Conservation (phyloP, 768 basidiomycete species). For the Boletus tomentosulus region DNA sequence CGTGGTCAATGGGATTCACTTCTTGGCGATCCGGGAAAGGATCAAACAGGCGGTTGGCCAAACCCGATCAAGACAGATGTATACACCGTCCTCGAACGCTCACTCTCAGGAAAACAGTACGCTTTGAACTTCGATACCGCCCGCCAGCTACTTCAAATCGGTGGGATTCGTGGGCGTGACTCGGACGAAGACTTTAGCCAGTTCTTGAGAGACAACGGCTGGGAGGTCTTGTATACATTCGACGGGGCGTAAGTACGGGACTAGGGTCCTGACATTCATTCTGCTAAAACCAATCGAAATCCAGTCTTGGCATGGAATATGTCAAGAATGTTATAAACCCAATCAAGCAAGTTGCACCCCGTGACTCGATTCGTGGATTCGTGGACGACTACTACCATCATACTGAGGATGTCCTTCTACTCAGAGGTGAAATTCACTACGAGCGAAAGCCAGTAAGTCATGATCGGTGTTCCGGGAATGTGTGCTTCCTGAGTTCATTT, state of each 20-base stretch:
- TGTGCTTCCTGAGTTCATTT: conserved; percentile 4
- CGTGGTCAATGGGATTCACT: conserved; percentile 30
- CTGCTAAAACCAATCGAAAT: conserved; percentile 6
- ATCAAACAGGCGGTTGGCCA: conserved; percentile 22
- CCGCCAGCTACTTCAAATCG: conserved; percentile 14
- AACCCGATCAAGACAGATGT: conserved; percentile 13
- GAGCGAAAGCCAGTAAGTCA: conserved; percentile 37
- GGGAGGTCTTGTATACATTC: conserved; percentile 36
- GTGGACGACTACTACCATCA: conserved; percentile 36
- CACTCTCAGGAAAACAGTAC: conserved; percentile 17
- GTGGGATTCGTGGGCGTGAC: conserved; percentile 11
- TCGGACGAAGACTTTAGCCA: conserved; percentile 30
- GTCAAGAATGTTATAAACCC: conserved; percentile 40
- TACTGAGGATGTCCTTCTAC: conserved; percentile 36
- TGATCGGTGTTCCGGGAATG: neutral
- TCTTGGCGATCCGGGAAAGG: conserved; percentile 11
- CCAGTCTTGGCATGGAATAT: conserved; percentile 41
- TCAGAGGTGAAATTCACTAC: conserved; percentile 39
- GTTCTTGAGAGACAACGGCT: conserved; percentile 32
- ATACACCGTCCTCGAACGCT: conserved; percentile 18
- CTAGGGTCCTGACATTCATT: neutral
- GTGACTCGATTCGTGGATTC: conserved; percentile 36
- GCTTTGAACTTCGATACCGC: conserved; percentile 22
- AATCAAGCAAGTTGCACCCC: conserved; percentile 34
- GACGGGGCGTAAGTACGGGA: conserved; percentile 34